Base-by-base conservation (phyloP, 768 basidiomycete genomes). In the Pisolithus sp. region DNA sequence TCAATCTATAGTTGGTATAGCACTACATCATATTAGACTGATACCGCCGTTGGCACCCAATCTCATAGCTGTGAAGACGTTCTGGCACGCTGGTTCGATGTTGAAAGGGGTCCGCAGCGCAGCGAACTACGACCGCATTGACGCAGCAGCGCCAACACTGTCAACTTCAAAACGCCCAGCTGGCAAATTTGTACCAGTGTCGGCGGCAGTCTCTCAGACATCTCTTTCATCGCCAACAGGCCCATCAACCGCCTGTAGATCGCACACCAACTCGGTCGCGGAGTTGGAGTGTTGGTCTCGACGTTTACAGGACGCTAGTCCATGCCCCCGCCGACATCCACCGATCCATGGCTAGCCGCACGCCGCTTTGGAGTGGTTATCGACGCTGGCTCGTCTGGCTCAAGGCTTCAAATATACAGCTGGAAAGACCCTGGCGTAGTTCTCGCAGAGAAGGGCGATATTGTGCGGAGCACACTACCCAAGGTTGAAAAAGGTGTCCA, bases 301-400 rank as follows among this genome's bases (percentile, higher is more conserved):
- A 45, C n/a, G 23, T 28, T 26, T 15, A 18, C 46, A 18, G 28
- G 52, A 21, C 39, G 45, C 31, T 57, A 46, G 64, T 66, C 64
- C 60, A 90, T 93, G 90, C 85, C 88, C 42, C 86, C 90, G 46
- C 84, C 86, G 53, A 80, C 77, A 52, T 79, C 72, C 49, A 75
- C 75, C 58, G 81, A 90, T 64, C 70, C 83, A 55, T 93, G 90
- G 90, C 78, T 89, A 51, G 71, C 78, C 53, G 82, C 82, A 50
- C 83, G 92, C 58, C 83, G 85, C 60, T 95, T 92, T 69, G 93
- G 91, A 53, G 80, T 98, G 53, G 93, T 98, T 56, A 91, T 99
- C 68, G 96, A 99, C 75, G 96, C 96, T 64, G 96, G 96, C 54
- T 96, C 93, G 66, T 97, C 93, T 21, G 96, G 96, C 26, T 97